Evolutionary conservation across 2,329 filamentous ascomycete species (phyloP).

Genomic region (Fusarium caatingaense): DNA sequence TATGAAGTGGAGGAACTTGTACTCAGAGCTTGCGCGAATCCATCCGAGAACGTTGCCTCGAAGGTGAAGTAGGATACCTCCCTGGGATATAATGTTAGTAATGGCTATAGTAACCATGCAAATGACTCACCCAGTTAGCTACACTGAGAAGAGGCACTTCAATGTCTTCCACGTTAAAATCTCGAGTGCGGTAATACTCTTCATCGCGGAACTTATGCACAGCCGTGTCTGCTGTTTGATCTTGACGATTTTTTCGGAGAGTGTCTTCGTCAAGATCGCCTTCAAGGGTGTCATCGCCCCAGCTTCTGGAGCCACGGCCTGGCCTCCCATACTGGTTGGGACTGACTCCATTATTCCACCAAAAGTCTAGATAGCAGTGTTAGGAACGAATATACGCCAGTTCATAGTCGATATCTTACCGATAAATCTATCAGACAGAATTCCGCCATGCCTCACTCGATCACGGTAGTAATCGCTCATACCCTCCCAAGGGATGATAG

Average conservation of each 20-base stretch:
- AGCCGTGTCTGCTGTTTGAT: constrained; percentile 60
- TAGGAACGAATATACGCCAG: too few relatives aligned
- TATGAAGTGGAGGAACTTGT: constrained; percentile 56
- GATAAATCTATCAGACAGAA: constrained; percentile 69
- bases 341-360: constrained; percentile 31
- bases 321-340: constrained; percentile 73
- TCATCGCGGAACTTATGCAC: constrained; percentile 70
- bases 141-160: constrained; percentile 74
- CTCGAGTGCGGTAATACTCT: constrained; percentile 71
- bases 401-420: too few relatives aligned
- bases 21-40: constrained; percentile 69
- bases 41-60: constrained; percentile 77
- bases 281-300: constrained; percentile 62
- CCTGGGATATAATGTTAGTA: background rate
- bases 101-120: too few relatives aligned
- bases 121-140: constrained; percentile 66
- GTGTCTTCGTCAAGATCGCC: constrained; percentile 66
- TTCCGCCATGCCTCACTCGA: constrained; percentile 69
- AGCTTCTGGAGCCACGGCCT: constrained; percentile 53
- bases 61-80: constrained; percentile 70
- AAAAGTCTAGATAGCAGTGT: constrained; percentile 13
- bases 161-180: constrained; percentile 73
- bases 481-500: constrained; percentile 62
- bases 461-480: constrained; percentile 67
- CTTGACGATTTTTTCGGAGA: constrained; percentile 59